Base-by-base conservation (phyloP, 805 yeast species). In the Phaffomyces opuntiae region DNA sequence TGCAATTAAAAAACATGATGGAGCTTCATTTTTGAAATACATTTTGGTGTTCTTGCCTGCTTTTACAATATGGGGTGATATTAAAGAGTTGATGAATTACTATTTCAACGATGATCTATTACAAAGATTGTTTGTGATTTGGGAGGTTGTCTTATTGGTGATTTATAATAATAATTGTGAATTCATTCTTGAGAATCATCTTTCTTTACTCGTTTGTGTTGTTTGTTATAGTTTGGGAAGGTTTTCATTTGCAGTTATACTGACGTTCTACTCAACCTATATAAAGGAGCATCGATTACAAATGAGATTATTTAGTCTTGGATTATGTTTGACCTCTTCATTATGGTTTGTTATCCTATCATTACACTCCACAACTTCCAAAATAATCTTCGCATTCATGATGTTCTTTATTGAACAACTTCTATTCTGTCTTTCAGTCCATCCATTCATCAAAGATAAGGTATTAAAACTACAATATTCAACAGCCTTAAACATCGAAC, bases 51-150 rank as follows among this genome's bases (percentile, higher is more conserved):
- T 79, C 46, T 42, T 75, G 17, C 84, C 83, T 0, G 72, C 79
- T n/a, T 81, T 79, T 77, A 72, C 71, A 19, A 75, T 80, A 21
- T 81, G 87, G 86, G 60, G 71, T n/a, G 85, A 80, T 53, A 65
- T 80, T 47, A 76, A 78, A 54, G 84, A 79, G 47, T 70, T 80
- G 53, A 77, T 78, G 71, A 78, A 81, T 60, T 79, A 77, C 55
- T 80, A 78, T 61, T 81, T 73, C 56, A 77, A 67, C 47, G 81
- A 79, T 53, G 86, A 81, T 59, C 59, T 80, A 42, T 55, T 75
- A 5, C 87, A 81, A 55, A 70, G 73, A 45, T 9, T 65, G 0
- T 75, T 72, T 55, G 69, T 80, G 16, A 49, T 78, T 17, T 78
- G 83, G 83, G 68, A 74, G 16, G 59, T 80, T 51, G 54, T 64